phyloP scores from a whole-genome alignment of 2,329 filamentous ascomycete species.

The Zarea fungicola region DNA sequence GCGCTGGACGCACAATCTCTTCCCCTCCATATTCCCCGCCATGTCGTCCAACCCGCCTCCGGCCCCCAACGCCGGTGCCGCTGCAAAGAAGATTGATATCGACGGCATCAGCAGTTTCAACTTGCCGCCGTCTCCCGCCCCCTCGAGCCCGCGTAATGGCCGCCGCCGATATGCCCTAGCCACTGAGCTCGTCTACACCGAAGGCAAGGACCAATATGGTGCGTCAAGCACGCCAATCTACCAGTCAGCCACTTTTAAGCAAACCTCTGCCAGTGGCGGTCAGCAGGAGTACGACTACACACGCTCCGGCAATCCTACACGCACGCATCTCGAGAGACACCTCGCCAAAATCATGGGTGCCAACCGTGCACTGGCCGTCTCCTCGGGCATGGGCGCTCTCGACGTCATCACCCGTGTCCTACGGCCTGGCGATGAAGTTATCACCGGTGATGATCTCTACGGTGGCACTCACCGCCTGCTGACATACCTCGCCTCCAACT shows the following conservation, averaged over 20 bases:
- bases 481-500: conserved; percentile 83
- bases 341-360: conserved; percentile 99
- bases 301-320: conserved; percentile 91
- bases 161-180: conserved; percentile 83
- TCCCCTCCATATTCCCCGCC: not conserved
- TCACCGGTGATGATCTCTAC: conserved; percentile 95
- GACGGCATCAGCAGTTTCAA: conserved; percentile 72
- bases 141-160: conserved; percentile 81
- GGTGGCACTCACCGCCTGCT: conserved; percentile 91
- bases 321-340: conserved; percentile 92
- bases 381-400: conserved; percentile 94
- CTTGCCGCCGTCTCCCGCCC: conserved; percentile 85
- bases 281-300: conserved; percentile 95
- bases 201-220: conserved; percentile 94
- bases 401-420: conserved; percentile 93
- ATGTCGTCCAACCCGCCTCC: conserved; percentile 10
- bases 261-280: conserved; percentile 71
- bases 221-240: conserved; percentile 96
- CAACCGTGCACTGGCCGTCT: conserved; percentile 82
- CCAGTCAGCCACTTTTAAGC: conserved; percentile 98
- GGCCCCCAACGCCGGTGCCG: conserved; percentile 28
- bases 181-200: conserved; percentile 94
- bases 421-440: conserved; percentile 89
- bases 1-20: conserved; percentile 9
- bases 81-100: conserved; percentile 60